These are phyloP conservation scores for Penicillium macrosclerotiorum DNA, from an alignment of 495 filamentous ascomycete genomes.

Conservation along the genomic window DNA sequence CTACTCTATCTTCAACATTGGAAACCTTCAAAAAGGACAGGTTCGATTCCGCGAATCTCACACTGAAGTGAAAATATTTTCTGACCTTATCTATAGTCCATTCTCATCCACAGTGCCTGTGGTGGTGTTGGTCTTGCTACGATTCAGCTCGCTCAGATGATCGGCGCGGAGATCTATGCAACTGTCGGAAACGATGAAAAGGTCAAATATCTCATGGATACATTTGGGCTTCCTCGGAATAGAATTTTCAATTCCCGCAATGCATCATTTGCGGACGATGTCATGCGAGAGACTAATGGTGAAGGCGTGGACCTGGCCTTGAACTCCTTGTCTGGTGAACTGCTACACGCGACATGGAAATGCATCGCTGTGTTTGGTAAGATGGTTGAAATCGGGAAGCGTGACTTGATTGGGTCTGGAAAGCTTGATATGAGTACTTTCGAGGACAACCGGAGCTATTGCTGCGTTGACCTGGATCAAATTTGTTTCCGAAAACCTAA, in stretches of 20 bases:
- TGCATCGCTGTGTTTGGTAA: conserved; percentile 48
- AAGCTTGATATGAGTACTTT: conserved; percentile 34
- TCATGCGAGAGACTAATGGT: conserved; percentile 43
- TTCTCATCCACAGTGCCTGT: conserved; percentile 45
- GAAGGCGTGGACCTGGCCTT: conserved; percentile 47
- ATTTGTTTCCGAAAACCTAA: too few species aligned
- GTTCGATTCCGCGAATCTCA: too few species aligned
- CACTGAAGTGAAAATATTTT: too few species aligned
- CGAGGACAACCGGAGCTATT: conserved; percentile 22
- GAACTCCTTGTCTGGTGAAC: conserved; percentile 45
- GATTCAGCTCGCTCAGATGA: conserved; percentile 31
- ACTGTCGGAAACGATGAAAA: conserved; percentile 45
- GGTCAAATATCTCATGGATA: conserved; percentile 26
- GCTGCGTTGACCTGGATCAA: conserved; percentile 15
- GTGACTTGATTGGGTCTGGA: conserved; percentile 9
- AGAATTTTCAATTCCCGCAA: conserved; percentile 52
- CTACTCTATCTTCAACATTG: conserved; percentile 36
- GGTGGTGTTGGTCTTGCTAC: conserved; percentile 44
- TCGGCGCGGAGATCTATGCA: conserved; percentile 20
- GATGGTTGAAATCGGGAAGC: conserved; percentile 44
- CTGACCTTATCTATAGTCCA: conserved; percentile 7
- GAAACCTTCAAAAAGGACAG: conserved; percentile 24
- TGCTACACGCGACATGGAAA: conserved; percentile 44
- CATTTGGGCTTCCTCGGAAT: conserved; percentile 30
- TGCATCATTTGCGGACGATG: conserved; percentile 36